Conservation (phyloP, 1,284 basidiomycete genomes). For the Vanrija sp. region DNA sequence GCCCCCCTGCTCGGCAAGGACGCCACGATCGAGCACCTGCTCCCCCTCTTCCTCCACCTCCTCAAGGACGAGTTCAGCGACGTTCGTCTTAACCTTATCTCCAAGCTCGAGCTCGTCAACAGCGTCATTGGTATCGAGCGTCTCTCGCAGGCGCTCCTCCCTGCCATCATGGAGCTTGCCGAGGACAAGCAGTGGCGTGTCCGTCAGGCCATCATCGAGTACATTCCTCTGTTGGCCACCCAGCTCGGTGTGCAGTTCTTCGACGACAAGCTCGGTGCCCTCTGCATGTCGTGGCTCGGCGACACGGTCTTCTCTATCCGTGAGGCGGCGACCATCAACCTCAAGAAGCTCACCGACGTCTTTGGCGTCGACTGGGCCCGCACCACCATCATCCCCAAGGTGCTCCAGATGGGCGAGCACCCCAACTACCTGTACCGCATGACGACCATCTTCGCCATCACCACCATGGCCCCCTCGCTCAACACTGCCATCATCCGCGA, state of each 20-base stretch:
- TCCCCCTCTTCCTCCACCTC: constrained; percentile 92
- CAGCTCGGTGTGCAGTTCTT: constrained; percentile 97
- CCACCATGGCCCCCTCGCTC: constrained; percentile 94
- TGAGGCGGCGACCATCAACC: constrained; percentile 93
- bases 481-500: constrained; percentile 77
- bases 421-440: constrained; percentile 97
- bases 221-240: constrained; percentile 91
- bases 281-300: constrained; percentile 99
- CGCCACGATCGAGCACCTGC: constrained; percentile 91
- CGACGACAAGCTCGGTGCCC: constrained; percentile 91
- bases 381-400: constrained; percentile 91
- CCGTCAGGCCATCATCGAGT: constrained; percentile 99
- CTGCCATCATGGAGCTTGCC: constrained; percentile 95
- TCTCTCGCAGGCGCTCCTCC: constrained; percentile 90
- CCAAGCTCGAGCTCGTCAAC: constrained; percentile 96
- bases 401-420: constrained; percentile 95
- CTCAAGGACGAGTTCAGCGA: constrained; percentile 99
- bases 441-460: constrained; percentile 99
- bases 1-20: constrained; percentile 93
- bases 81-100: constrained; percentile 96
- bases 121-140: constrained; percentile 95
- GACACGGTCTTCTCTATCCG: constrained; percentile 98
- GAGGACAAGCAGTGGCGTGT: constrained; percentile 99
- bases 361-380: constrained; percentile 99
- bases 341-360: constrained; percentile 96